Base-by-base conservation (phyloP, 495 filamentous ascomycete species). In the Talaromyces stipitatus region DNA sequence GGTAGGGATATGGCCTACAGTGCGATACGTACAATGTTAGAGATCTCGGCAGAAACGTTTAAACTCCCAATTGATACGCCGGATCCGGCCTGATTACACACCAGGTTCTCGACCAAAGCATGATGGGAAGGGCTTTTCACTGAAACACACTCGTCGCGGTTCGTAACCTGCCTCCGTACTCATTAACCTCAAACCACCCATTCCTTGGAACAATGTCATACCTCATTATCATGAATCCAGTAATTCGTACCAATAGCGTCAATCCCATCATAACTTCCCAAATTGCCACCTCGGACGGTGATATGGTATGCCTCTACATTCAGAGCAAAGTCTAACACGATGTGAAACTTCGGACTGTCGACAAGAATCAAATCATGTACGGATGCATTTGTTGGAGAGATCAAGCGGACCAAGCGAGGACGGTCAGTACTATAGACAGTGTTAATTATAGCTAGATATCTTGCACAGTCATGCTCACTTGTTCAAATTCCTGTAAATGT, bases 21-120 rank as follows among this genome's bases (percentile, higher is more conserved):
- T 14, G 46, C 32, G 20, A n/a, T 33, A 22, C 59, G 20, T 46
- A 66, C 64, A 55, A 64, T 67, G 33, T 62, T 66, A 8, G 62
- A 64, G 24, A 65, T 72, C 23, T 66, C 62, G 1, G 63, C 65
- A 29, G 62, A 67, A 3, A 65, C 62, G 26, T 67, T 66, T 46
- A 79, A 56, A 18, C 74, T 78, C 0, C 78, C 76, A 38, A 80
- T 77, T 0, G 72, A 72, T 28, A 72, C 68, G 0, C 77, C 78
- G 0, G 65, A 65, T 2, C 76, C 75, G 11, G 70, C 72, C 59
- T 73, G 72, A 62, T 80, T 82, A 61, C 78, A 80, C 55, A 72
- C 72, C 16, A 79, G 66, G 48, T 76, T 72, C 56, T 81, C 75
- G 54, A 81, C 68, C 4, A 79, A 64, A 26, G 74, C 72, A 55